These are phyloP conservation scores for Corylus avellana DNA, from an alignment of 306 rosid species.

Conservation along the genomic window DNA sequence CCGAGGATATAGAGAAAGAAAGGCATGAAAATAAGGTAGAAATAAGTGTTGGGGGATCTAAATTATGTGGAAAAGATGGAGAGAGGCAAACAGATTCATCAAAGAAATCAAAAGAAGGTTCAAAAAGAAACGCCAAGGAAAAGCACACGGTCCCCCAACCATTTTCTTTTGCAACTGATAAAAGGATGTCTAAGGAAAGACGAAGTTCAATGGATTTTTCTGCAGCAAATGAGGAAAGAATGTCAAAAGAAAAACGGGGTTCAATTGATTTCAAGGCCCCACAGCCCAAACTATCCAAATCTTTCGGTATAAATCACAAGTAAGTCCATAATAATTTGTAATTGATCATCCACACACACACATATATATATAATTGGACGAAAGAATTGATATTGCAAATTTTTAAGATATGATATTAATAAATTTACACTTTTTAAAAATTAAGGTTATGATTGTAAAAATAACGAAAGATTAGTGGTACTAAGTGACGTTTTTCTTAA, in stretches of 20 bases:
- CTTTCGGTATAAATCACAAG: background rate
- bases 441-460: too few relatives aligned
- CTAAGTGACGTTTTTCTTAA: too few relatives aligned
- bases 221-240: background rate
- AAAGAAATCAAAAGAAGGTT: background rate
- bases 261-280: conserved; percentile 1
- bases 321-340: background rate
- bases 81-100: background rate
- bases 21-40: background rate
- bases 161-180: background rate
- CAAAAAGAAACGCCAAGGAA: background rate
- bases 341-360: background rate
- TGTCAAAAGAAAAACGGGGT: background rate
- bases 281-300: background rate
- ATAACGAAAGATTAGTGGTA: too few relatives aligned
- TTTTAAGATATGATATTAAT: too few relatives aligned
- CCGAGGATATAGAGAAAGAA: background rate
- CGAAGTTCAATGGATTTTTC: background rate
- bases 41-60: background rate
- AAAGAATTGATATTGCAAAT: too few relatives aligned
- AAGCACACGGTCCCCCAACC: background rate
- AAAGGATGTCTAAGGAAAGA: background rate
- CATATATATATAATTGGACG: too few relatives aligned
- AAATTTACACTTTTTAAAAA: too few relatives aligned
- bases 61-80: background rate